A percentile compares a stretch with the other conserved stretches of the same genome.
phyloP scores from a whole-genome alignment of 768 basidiomycete species.

The Leccinum truebloodii region DNA sequence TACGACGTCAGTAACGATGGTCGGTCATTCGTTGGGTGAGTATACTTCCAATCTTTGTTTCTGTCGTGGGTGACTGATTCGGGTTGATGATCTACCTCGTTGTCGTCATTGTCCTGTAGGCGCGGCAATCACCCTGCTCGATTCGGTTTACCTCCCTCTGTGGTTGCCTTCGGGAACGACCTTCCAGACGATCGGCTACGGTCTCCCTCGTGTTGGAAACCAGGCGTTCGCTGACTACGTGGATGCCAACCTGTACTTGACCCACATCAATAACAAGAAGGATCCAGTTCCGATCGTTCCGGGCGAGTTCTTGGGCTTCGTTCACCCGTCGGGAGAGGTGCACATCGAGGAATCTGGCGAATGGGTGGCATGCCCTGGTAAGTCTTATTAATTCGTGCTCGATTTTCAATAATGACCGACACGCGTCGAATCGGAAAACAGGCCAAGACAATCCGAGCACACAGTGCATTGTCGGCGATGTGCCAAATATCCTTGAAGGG shows the following conservation, averaged over 20 bases:
- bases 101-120: slow-evolving; percentile 19
- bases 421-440: slow-evolving; percentile 4
- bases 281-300: slow-evolving; percentile 42
- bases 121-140: slow-evolving; percentile 35
- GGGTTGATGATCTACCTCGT: background rate
- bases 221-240: background rate
- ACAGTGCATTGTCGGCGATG: slow-evolving; percentile 27
- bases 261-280: slow-evolving; percentile 55
- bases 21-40: too few species aligned
- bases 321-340: slow-evolving; percentile 43
- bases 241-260: slow-evolving; percentile 43
- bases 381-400: background rate
- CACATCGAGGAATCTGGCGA: slow-evolving; percentile 45
- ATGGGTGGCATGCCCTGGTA: slow-evolving; percentile 60
- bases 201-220: slow-evolving; percentile 2
- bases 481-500: slow-evolving; percentile 45
- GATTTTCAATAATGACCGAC: background rate
- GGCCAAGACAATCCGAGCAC: slow-evolving; percentile 59
- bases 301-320: slow-evolving; percentile 39
- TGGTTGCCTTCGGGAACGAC: background rate
- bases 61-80: background rate
- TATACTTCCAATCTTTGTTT: too few species aligned
- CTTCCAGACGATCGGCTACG: slow-evolving; percentile 23
- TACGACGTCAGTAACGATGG: too few species aligned
- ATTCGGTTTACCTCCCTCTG: background rate